These are phyloP conservation scores for Glycine latifolia DNA, from an alignment of 306 rosid genomes.

Conservation along the genomic window DNA sequence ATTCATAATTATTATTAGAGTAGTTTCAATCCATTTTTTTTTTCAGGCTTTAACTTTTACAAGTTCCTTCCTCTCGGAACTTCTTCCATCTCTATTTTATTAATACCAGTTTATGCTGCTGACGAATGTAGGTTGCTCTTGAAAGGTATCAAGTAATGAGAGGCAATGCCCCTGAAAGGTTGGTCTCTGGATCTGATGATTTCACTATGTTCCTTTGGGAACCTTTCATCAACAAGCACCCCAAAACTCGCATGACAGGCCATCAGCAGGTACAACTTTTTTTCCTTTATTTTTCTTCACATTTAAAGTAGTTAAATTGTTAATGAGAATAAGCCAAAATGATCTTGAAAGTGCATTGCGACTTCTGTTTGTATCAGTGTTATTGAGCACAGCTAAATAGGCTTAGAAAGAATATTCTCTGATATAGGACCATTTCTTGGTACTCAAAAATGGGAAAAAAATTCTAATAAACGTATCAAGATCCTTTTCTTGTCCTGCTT, in stretches of 20 bases:
- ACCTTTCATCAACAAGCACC: conserved; percentile 86
- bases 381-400: not conserved
- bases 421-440: not conserved
- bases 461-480: conserved; percentile 27
- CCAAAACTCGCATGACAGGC: conserved; percentile 92
- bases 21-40: no score
- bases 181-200: conserved; percentile 99
- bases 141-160: conserved; percentile 88
- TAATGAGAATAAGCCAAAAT: conserved; percentile 20
- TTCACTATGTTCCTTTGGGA: conserved; percentile 98
- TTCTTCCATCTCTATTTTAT: no score
- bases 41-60: not conserved
- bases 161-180: conserved; percentile 86
- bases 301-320: conserved; percentile 13
- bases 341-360: conserved; percentile 28
- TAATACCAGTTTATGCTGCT: not conserved
- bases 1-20: no score
- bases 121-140: conserved; percentile 75
- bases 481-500: conserved; percentile 29
- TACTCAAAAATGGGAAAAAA: not conserved
- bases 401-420: conserved; percentile 1
- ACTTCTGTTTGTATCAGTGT: conserved; percentile 35
- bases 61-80: no score
- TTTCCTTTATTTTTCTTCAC: not conserved
- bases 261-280: conserved; percentile 82